Conservation (phyloP, 2,329 filamentous ascomycete genomes). For the Beauveria scarabaeidicola region DNA sequence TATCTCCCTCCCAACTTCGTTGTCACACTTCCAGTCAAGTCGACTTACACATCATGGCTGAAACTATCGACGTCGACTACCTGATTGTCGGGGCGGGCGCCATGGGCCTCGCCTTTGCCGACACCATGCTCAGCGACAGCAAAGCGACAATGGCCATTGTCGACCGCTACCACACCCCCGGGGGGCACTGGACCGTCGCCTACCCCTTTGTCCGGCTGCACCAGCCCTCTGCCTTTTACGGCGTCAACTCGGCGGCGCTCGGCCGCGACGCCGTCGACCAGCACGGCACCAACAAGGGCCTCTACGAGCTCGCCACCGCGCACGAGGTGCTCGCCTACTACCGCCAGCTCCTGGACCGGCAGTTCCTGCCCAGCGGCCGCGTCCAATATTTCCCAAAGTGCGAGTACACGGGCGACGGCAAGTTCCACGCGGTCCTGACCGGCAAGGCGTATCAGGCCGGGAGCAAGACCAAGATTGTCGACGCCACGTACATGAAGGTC, state of each 20-base stretch:
- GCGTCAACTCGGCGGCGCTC: slow-evolving; percentile 3
- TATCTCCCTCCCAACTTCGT: too few relatives aligned
- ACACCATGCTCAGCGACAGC: slow-evolving; percentile 6
- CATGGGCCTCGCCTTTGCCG: slow-evolving; percentile 7
- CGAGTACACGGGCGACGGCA: slow-evolving; percentile 6
- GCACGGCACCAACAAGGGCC: slow-evolving; percentile 5
- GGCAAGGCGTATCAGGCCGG: not conserved
- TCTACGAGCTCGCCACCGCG: not conserved
- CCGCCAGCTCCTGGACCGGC: not conserved
- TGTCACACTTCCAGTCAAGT: not conserved
- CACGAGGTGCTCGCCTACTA: slow-evolving; percentile 10
- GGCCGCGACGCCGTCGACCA: not conserved
- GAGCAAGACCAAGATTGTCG: not conserved
- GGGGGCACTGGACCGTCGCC: slow-evolving; percentile 8
- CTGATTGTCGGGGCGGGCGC: slow-evolving; percentile 5
- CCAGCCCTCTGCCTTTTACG: slow-evolving; percentile 3
- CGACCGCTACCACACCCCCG: slow-evolving; percentile 3
- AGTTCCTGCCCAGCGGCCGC: not conserved
- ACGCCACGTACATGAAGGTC: slow-evolving; percentile 6
- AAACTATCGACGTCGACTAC: slow-evolving; percentile 2
- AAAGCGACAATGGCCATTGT: slow-evolving; percentile 4
- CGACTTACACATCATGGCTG: not conserved
- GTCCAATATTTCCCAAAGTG: not conserved
- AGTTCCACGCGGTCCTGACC: not conserved
- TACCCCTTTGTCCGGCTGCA: slow-evolving; percentile 9